Base-by-base conservation (phyloP, 495 filamentous ascomycete species). In the Tuber borchii region DNA sequence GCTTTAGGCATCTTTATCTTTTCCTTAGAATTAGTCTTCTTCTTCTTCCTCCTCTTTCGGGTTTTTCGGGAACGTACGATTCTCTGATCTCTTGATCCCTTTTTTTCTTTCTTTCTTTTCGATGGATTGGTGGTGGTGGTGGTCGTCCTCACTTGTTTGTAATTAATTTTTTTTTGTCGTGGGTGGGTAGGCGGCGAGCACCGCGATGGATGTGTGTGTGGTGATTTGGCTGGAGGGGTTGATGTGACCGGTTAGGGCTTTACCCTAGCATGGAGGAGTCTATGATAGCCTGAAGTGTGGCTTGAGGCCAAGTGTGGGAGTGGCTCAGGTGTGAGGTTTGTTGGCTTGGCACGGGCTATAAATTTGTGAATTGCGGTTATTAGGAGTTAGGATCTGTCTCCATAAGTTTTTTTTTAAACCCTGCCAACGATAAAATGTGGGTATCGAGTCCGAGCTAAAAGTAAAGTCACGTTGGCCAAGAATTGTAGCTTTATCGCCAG, bases 1-100 rank as follows among this genome's bases (percentile, higher is more conserved):
- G 86, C 88, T 51, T 71, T 48, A 87, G 91, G 91, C 92, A 93
- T 94, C 56, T 65, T 89, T 88, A 88, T 90, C 83, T 48, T 75
- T 76, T 73, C 76, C 69, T 22, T 43, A 12, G 31, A 71, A 72
- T 74, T 73, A 77, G 70, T 71, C 48, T 14, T 61, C 51, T 61
- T n/a, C n/a, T 10, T 31, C 51, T 14, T 14, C 51, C n/a, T 37
- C 34, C 34, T 37, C 34, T 37, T 37, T 2, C 34, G 34, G 34
- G n/a, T 14, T n/a, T 61, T 16, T 61, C 56, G 14, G 46, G 51
- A 51, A 9, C 22, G 70, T 37, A 42, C 51, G 77, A 26, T 43
- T 43, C 10, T 12, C 7, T 6, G 42, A 12, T 43, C 42, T 43
- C 10, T 43, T 43, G 42, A 43, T 43, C 39, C 39, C 39, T 40